Conservation (phyloP, 352 stramenopile genomes). For the Pythium pyrilobum region DNA sequence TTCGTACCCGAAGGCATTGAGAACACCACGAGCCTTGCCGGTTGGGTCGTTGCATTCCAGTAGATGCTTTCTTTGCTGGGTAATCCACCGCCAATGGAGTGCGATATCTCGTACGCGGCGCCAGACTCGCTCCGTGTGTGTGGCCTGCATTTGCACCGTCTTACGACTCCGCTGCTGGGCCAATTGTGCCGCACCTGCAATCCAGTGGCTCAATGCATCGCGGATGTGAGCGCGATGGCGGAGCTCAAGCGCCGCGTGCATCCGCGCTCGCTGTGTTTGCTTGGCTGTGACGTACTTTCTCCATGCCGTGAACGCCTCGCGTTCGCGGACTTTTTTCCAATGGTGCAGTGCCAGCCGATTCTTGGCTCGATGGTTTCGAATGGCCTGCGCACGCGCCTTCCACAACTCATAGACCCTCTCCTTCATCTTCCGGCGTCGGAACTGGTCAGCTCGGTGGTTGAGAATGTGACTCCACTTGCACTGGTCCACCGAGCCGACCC, state of each 20-base stretch:
- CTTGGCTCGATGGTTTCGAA: conserved; percentile 19
- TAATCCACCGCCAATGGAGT: conserved; percentile 21
- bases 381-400: conserved; percentile 16
- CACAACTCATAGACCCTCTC: conserved; percentile 31
- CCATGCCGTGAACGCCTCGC: conserved; percentile 28
- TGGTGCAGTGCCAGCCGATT: conserved; percentile 35
- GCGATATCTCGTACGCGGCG: conserved; percentile 16
- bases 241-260: conserved; percentile 48
- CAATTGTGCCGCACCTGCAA: conserved; percentile 33
- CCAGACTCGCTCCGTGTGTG: conserved; percentile 18
- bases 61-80: conserved; percentile 10
- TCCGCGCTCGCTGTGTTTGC: conserved; percentile 28
- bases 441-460: conserved; percentile 24
- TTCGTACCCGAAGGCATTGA: no score
- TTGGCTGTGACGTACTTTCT: conserved; percentile 28
- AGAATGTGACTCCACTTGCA: conserved; percentile 43
- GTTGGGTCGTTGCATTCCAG: no score
- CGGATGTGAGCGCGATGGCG: conserved; percentile 38
- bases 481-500: conserved; percentile 28
- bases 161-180: conserved; percentile 28
- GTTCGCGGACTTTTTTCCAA: conserved; percentile 43
- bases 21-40: no score
- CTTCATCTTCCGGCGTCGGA: conserved; percentile 21
- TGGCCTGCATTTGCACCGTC: conserved; percentile 11
- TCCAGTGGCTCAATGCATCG: conserved; percentile 42